Percentiles rank a stretch among this genome's conserved stretches.
Conservation (phyloP, 768 basidiomycete genomes). For the Hortiboletus campestris region DNA sequence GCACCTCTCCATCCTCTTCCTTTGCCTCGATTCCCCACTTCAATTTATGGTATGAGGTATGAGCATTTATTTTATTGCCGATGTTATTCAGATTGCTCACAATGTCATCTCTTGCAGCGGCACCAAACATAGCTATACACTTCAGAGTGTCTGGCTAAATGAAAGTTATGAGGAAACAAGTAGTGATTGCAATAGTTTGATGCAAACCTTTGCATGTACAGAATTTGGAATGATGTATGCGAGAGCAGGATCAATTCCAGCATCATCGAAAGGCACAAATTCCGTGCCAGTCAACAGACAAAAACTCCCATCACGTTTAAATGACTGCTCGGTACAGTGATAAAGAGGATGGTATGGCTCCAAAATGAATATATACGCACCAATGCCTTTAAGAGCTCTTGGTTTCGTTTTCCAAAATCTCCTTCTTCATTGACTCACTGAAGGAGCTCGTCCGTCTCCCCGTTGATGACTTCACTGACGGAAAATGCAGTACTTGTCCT, state of each 20-base stretch:
- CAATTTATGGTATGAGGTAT: neutral
- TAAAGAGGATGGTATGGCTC: neutral
- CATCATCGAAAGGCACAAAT: neutral
- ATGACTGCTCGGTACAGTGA: neutral
- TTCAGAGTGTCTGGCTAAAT: too few species aligned
- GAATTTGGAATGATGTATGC: neutral
- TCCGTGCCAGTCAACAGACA: neutral
- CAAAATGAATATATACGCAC: neutral
- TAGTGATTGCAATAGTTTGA: too few species aligned
- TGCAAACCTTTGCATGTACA: neutral
- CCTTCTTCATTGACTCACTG: neutral
- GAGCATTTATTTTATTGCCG: neutral
- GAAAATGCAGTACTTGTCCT: neutral
- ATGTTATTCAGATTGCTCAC: neutral
- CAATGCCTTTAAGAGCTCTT: conserved; percentile 2
- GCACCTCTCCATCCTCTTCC: neutral
- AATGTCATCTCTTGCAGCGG: neutral
- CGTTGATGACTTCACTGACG: neutral
- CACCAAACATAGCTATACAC: too few species aligned
- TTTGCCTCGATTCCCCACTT: conserved; percentile 1
- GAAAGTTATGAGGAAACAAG: too few species aligned
- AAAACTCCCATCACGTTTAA: neutral
- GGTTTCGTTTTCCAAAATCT: neutral
- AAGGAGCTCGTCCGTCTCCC: conserved; percentile 1
- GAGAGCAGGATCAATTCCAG: neutral